Evolutionary conservation across 768 basidiomycete genomes (phyloP), one percentile per base, ranked within the genome.

Genomic region (Hebeloma cylindrosporum): DNA sequence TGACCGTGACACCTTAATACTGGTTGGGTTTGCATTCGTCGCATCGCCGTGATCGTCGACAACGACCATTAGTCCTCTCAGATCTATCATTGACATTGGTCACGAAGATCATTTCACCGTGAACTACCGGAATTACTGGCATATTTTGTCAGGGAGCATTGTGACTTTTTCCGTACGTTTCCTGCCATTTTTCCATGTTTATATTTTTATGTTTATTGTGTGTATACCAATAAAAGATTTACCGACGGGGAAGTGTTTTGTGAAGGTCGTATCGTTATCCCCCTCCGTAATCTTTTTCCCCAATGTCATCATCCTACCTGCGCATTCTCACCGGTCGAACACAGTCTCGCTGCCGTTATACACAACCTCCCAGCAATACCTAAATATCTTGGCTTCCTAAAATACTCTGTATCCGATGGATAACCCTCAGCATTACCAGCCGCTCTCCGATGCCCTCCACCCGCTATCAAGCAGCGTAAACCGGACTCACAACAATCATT

Each of bases 361-460:
- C n/a, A n/a, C n/a, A n/a, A n/a, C n/a, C n/a, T n/a, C n/a, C n/a
- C n/a, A n/a, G n/a, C n/a, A n/a, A n/a, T n/a, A n/a, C n/a, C n/a
- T n/a, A n/a, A n/a, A n/a, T n/a, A n/a, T n/a, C n/a, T n/a, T n/a
- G n/a, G n/a, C n/a, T n/a, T n/a, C n/a, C 48, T 27, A 50, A 40
- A 39, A 38, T 33, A 25, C 13, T 5, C 26, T 35, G 40, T 36
- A n/a, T 34, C 29, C 44, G 39, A 79, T 79, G 77, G 75, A 86
- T 66, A 85, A 85, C 62, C 83, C 84, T 43, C 85, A 88, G 61
- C 83, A 84, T 51, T 86, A 89, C 67, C 85, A 87, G 50, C 83
- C 87, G 20, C 74, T 89, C 55, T 89, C 86, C 43, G 83, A 87
- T 70, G 87, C 87, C 31, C 72, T 89, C 28, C 71, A 85, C 61